Conservation (phyloP, 202 grass and related monocot species). For the Bolboschoenoplectus hybrid region DNA sequence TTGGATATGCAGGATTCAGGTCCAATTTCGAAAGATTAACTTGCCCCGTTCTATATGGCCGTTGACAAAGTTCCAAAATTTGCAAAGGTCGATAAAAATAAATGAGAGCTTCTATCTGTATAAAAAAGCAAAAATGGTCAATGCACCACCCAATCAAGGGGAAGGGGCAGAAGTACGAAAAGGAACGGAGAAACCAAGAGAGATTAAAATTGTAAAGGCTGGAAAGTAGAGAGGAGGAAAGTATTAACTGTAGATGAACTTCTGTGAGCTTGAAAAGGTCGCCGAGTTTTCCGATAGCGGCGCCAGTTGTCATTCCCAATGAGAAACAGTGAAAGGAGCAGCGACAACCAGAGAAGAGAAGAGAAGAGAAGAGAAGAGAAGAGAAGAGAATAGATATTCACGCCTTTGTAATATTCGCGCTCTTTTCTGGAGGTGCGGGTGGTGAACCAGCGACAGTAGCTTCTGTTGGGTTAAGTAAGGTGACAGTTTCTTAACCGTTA, state of each 20-base stretch:
- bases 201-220: not conserved
- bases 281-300: too few species aligned
- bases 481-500: not conserved
- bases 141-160: not conserved
- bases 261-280: constrained; percentile 31
- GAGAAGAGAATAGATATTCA: too few species aligned
- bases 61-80: constrained; percentile 18
- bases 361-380: too few species aligned
- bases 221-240: not conserved
- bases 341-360: too few species aligned
- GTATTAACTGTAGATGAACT: constrained; percentile 58
- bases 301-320: too few species aligned
- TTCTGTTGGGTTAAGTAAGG: not conserved
- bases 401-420: not conserved
- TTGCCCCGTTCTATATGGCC: not conserved
- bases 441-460: not conserved
- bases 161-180: not conserved
- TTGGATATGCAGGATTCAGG: not conserved
- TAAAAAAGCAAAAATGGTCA: too few species aligned
- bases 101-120: not conserved
- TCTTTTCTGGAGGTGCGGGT: not conserved
- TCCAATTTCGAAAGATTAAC: not conserved
- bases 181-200: not conserved
- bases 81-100: constrained; percentile 14
- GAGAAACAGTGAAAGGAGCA: too few species aligned